Percentiles rank a stretch among this genome's conserved stretches.
Evolutionary conservation across 176 grass and related monocot species (phyloP).

Genomic region (Tuctoria greenei): DNA sequence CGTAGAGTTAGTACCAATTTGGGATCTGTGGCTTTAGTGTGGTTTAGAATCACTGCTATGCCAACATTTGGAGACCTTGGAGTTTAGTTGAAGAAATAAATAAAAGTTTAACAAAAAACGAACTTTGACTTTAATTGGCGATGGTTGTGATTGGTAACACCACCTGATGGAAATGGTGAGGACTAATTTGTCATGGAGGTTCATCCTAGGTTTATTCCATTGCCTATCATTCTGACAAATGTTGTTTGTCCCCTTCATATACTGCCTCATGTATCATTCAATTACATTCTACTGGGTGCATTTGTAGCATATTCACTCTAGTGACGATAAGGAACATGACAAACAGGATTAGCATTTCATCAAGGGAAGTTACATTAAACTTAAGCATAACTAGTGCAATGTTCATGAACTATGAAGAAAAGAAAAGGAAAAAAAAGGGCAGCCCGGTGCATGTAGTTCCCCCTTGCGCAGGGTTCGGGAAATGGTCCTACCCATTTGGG

Average conservation of each 20-base stretch:
- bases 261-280: not conserved
- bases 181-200: not conserved
- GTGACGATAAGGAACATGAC: not conserved
- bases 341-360: not conserved
- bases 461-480: too few species aligned
- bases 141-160: not conserved
- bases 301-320: not conserved
- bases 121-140: not conserved
- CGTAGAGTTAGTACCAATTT: not conserved
- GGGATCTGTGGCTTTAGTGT: slow-evolving; percentile 12
- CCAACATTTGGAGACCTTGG: not conserved
- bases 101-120: not conserved
- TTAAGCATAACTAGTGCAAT: not conserved
- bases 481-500: too few species aligned
- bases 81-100: not conserved
- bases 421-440: too few species aligned
- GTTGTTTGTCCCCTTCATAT: not conserved
- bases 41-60: not conserved
- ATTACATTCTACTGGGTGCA: not conserved
- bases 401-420: too few species aligned
- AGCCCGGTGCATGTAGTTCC: too few species aligned
- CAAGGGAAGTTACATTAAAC: not conserved
- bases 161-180: not conserved
- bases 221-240: not conserved
- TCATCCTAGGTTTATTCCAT: not conserved